These are phyloP conservation scores for Cryphonectria radicalis DNA, from an alignment of 2,329 filamentous ascomycete species.

Conservation along the genomic window DNA sequence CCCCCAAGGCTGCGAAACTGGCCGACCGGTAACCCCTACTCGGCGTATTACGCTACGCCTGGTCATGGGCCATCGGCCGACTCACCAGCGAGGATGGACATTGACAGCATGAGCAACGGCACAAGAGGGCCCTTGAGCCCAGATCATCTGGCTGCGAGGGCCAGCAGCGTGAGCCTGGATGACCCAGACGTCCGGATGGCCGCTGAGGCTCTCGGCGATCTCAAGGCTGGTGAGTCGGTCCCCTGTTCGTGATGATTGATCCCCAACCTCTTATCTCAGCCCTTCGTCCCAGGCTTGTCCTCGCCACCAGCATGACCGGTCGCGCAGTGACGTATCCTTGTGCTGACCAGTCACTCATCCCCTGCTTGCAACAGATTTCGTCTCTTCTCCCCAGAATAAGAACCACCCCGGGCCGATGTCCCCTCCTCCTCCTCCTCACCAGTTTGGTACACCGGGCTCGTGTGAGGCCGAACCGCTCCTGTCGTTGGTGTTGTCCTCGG, in stretches of 20 bases:
- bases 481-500: slow-evolving; percentile 83
- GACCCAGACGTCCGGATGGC: slow-evolving; percentile 72
- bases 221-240: slow-evolving; percentile 67
- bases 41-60: slow-evolving; percentile 49
- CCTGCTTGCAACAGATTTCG: slow-evolving; percentile 57
- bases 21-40: slow-evolving; percentile 55
- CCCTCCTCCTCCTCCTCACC: slow-evolving; percentile 38
- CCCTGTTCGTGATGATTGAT: background rate
- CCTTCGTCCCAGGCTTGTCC: background rate
- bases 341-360: slow-evolving; percentile 30
- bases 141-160: slow-evolving; percentile 49
- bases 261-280: background rate
- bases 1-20: slow-evolving; percentile 43
- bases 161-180: slow-evolving; percentile 62
- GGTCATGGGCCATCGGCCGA: slow-evolving; percentile 49
- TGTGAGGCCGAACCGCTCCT: slow-evolving; percentile 76
- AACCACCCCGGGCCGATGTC: slow-evolving; percentile 47
- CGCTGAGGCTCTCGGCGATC: slow-evolving; percentile 75
- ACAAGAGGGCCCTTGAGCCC: slow-evolving; percentile 51
- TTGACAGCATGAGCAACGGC: slow-evolving; percentile 47
- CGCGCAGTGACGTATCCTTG: background rate
- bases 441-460: slow-evolving; percentile 43
- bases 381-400: slow-evolving; percentile 63
- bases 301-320: background rate
- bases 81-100: slow-evolving; percentile 54